Conservation (phyloP, 495 filamentous ascomycete genomes). For the Cercophora samala region DNA sequence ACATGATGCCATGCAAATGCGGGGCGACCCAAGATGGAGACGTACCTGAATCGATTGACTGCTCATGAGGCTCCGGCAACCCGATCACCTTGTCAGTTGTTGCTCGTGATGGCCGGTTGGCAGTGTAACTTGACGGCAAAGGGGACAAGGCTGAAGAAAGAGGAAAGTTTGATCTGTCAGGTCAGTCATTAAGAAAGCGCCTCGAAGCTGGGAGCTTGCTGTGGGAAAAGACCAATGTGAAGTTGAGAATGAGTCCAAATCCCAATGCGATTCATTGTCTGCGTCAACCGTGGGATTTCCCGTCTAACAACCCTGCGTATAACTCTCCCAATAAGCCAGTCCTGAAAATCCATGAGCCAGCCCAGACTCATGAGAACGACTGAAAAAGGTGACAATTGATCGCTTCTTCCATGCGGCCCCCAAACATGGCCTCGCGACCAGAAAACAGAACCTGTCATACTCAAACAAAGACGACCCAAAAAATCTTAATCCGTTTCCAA, state of each 20-base stretch:
- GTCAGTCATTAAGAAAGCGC: background rate
- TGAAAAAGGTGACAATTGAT: background rate
- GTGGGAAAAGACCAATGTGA: background rate
- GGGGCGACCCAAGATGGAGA: background rate
- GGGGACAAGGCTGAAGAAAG: background rate
- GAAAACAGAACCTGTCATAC: background rate
- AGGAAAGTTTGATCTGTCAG: background rate
- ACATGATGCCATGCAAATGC: background rate
- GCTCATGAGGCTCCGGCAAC: background rate
- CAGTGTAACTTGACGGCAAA: background rate
- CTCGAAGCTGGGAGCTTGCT: background rate
- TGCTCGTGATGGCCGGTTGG: no score
- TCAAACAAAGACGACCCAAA: background rate
- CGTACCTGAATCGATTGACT: background rate
- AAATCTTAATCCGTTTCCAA: background rate
- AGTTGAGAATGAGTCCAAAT: background rate
- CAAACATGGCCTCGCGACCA: background rate
- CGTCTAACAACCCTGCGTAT: background rate
- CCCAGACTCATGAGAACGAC: background rate
- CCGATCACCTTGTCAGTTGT: background rate
- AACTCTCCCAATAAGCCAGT: background rate
- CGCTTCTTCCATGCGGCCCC: background rate
- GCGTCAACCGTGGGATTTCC: background rate
- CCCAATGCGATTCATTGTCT: background rate
- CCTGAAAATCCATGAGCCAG: background rate